Conservation (phyloP, 208 protist genomes). For the Porcisia deanei region DNA sequence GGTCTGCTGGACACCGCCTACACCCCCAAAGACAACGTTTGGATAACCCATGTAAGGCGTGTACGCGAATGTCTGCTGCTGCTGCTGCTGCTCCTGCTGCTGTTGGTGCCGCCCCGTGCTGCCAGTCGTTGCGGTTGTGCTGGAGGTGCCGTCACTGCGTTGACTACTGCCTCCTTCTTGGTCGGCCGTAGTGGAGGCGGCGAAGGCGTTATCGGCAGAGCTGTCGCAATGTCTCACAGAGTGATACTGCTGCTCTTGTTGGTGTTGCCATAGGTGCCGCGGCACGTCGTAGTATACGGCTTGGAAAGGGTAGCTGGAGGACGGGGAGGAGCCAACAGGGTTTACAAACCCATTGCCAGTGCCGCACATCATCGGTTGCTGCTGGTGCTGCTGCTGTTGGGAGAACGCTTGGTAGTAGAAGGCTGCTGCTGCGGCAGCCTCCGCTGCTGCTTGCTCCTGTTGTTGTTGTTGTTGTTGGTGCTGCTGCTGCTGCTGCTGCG, state of each 20-base stretch:
- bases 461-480: background rate
- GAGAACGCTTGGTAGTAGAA: constrained; percentile 30
- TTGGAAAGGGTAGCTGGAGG: constrained; percentile 15
- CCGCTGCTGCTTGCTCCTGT: constrained; percentile 9
- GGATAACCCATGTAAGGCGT: constrained; percentile 16
- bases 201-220: background rate
- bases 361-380: background rate
- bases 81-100: constrained; percentile 27
- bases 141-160: constrained; percentile 9
- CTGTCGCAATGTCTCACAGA: background rate
- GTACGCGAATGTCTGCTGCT: constrained; percentile 17
- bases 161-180: constrained; percentile 7
- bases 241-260: constrained; percentile 23
- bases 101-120: constrained; percentile 17
- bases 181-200: background rate
- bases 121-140: background rate
- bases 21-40: constrained; percentile 2
- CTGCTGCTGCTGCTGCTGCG: constrained; percentile 6
- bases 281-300: constrained; percentile 25
- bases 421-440: constrained; percentile 8
- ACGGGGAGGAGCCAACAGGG: background rate
- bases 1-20: background rate
- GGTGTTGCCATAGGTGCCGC: constrained; percentile 31
- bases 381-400: constrained; percentile 2
- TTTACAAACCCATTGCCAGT: background rate